A percentile compares a stretch with the other conserved stretches of the same genome.
Conservation (phyloP, 352 stramenopile genomes). For the Aphanomyces astaci region DNA sequence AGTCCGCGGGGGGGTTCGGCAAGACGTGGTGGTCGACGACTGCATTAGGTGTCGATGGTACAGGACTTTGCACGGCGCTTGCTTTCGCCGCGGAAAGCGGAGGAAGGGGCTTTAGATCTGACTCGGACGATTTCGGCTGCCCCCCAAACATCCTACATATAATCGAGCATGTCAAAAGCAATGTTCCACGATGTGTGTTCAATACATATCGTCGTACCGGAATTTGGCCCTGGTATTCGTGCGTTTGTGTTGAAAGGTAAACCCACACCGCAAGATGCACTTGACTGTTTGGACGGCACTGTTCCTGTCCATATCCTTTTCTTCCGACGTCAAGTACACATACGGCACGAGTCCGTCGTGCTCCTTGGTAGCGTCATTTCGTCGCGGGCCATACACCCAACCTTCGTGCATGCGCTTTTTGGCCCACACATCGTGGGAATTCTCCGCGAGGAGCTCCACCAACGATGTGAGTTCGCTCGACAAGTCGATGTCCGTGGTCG, state of each 20-base stretch:
- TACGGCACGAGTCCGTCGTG: conserved; percentile 74
- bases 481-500: conserved; percentile 53
- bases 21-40: no score
- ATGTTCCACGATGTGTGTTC: no score
- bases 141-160: not conserved
- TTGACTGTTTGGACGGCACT: conserved; percentile 76
- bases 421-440: conserved; percentile 76
- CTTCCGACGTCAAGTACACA: conserved; percentile 67
- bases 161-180: no score
- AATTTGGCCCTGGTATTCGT: not conserved
- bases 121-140: not conserved
- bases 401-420: conserved; percentile 73
- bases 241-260: conserved; percentile 48
- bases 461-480: conserved; percentile 50
- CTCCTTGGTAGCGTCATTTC: conserved; percentile 56
- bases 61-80: not conserved
- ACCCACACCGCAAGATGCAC: conserved; percentile 63
- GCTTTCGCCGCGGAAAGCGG: not conserved
- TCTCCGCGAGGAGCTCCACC: conserved; percentile 68
- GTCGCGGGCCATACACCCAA: conserved; percentile 61
- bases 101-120: not conserved
- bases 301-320: conserved; percentile 81
- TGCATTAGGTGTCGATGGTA: not conserved
- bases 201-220: not conserved
- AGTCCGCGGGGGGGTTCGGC: no score